These are phyloP conservation scores for Coniochaeta hoffmannii DNA, from an alignment of 2,329 filamentous ascomycete genomes.

Conservation along the genomic window DNA sequence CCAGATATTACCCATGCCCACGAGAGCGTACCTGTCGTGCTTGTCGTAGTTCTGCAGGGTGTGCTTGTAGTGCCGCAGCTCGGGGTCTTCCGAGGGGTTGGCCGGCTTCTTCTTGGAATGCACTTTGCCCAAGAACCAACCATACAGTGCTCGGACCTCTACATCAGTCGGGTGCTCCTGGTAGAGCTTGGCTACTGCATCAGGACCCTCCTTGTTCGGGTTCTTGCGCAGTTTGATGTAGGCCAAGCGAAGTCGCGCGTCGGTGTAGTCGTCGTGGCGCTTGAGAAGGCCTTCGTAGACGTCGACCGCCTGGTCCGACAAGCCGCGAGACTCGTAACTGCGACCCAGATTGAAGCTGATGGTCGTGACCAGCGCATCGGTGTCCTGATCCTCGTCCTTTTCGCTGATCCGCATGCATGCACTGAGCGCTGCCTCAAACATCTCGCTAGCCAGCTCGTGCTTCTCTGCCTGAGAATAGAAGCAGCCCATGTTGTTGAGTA, in stretches of 20 bases:
- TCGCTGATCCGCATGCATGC: constrained; percentile 81
- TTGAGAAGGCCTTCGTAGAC: constrained; percentile 82
- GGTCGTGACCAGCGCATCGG: constrained; percentile 85
- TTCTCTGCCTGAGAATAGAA: constrained; percentile 89
- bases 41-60: constrained; percentile 92
- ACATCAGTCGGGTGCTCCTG: constrained; percentile 77
- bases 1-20: constrained; percentile 94
- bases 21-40: constrained; percentile 93
- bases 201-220: constrained; percentile 78
- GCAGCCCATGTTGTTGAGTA: constrained; percentile 95
- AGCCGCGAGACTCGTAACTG: constrained; percentile 80
- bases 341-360: constrained; percentile 95
- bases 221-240: constrained; percentile 81
- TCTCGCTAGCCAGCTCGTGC: constrained; percentile 68
- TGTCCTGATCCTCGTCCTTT: constrained; percentile 65
- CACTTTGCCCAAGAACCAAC: constrained; percentile 85
- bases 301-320: constrained; percentile 75
- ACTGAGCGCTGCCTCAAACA: constrained; percentile 87
- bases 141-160: constrained; percentile 87
- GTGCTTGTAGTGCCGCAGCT: constrained; percentile 93
- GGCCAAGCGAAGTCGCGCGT: constrained; percentile 79
- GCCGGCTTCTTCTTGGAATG: constrained; percentile 71
- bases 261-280: constrained; percentile 85
- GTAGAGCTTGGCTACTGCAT: constrained; percentile 78
- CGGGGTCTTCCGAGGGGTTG: constrained; percentile 81